phyloP scores from a whole-genome alignment of 202 grass and related monocot genomes.

The Zizania palustris region DNA sequence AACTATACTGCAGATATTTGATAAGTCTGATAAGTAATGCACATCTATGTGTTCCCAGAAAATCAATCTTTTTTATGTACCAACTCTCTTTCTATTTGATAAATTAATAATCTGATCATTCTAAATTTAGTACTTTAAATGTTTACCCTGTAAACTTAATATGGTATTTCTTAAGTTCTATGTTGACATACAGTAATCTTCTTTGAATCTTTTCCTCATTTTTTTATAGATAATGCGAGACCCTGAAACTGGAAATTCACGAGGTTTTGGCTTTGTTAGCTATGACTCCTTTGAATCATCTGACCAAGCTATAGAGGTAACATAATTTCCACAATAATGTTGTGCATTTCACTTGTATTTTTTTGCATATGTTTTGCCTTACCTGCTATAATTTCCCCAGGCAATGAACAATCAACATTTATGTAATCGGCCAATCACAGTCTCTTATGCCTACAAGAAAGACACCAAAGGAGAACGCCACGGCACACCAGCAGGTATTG shows the following conservation, averaged over 20 bases:
- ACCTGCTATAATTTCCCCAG: conserved; percentile 48
- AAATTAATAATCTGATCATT: background rate
- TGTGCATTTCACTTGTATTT: conserved; percentile 35
- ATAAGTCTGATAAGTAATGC: background rate
- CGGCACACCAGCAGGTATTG: conserved; percentile 80
- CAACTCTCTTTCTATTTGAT: background rate
- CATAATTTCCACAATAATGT: background rate
- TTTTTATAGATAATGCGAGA: conserved; percentile 90
- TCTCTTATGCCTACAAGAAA: conserved; percentile 99
- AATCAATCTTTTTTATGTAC: conserved; percentile 10
- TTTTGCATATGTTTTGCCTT: conserved; percentile 32
- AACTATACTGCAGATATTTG: background rate
- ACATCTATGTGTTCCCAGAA: conserved; percentile 4
- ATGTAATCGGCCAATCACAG: conserved; percentile 89
- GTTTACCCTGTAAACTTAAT: background rate
- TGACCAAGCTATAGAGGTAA: conserved; percentile 97
- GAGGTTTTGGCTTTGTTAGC: conserved; percentile 95
- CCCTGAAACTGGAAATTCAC: conserved; percentile 91
- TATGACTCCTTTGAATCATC: conserved; percentile 99
- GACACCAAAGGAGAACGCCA: conserved; percentile 92
- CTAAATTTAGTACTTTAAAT: background rate
- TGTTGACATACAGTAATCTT: background rate
- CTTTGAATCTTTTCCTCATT: conserved; percentile 16
- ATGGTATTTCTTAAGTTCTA: conserved; percentile 1
- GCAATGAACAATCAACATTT: conserved; percentile 96